Base-by-base conservation (phyloP, 2,329 filamentous ascomycete genomes). In the Ascomycota sp. region DNA sequence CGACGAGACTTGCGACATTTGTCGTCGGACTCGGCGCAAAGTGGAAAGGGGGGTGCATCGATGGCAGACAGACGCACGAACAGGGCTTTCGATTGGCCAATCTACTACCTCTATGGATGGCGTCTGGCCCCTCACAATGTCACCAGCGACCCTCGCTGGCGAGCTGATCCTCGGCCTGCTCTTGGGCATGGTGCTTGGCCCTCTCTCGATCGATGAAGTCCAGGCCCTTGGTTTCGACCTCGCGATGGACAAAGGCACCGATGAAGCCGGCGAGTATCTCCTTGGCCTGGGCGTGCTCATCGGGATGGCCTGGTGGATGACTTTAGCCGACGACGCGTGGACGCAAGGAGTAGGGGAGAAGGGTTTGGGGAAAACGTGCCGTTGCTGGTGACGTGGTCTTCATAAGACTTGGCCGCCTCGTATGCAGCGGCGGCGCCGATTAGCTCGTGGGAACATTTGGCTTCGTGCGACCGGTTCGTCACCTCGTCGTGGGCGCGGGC, bases 371-470 rank as follows among this genome's bases (percentile, higher is more conserved):
- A 3, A 11, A 12, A 21, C 15, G 15, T 8, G 45, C 46, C 46
- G 3, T 48, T 43, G 4, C 12, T 23, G 7, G 39, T 40, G 4
- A 39, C 37, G 4, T 48, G 46, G 4, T 48, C 31, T 28, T 48
- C 46, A 11, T 48, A 48, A 0, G 41, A 41, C 36, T 47, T 48
- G 26, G 46, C 46, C 1, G 46, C 46, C 20, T 46, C 46, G 11
- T 20, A 48, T 1, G 46, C 46, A 5, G 46, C 46, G 0, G 46
- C 46, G 8, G 46, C 45, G 2, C 46, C 46, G 3, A 48, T 33
- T 3, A 48, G 36, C 10, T 48, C 46, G 27, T 48, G 46, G 7
- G 42, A 38, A 32, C 46, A 43, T 9, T 44, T 34, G 6, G 46
- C 43, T 32, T 50, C 45, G 33, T 52, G 49, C 7, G 33, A 32